phyloP scores from a whole-genome alignment of 2,329 filamentous ascomycete species.

The Tolypocladium tropicale region DNA sequence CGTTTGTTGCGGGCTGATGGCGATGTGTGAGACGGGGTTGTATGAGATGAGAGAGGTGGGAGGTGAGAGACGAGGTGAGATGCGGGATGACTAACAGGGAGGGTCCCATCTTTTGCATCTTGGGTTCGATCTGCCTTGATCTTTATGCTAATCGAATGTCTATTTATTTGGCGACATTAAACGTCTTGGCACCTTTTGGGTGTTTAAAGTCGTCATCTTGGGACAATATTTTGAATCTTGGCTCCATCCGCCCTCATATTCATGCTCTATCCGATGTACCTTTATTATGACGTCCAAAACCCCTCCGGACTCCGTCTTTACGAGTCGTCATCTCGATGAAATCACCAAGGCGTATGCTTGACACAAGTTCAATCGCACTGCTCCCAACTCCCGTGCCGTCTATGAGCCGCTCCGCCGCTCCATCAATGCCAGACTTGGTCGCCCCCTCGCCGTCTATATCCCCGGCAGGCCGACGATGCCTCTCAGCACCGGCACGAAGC shows the following conservation, averaged over 20 bases:
- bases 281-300: too few species aligned
- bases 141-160: too few species aligned
- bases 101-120: not conserved
- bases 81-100: not conserved
- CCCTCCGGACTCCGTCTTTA: too few species aligned
- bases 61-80: not conserved
- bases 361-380: not conserved
- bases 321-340: too few species aligned
- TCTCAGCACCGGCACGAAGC: conserved; percentile 36
- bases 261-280: too few species aligned
- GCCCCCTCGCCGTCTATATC: conserved; percentile 21
- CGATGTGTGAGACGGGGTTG: not conserved
- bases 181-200: too few species aligned
- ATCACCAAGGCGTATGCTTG: not conserved
- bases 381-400: not conserved
- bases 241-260: too few species aligned
- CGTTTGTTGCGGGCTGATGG: not conserved
- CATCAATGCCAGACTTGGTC: not conserved
- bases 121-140: too few species aligned
- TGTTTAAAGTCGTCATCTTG: too few species aligned
- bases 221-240: too few species aligned
- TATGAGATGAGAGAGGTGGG: too few species aligned
- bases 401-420: not conserved
- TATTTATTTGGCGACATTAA: too few species aligned
- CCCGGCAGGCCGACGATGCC: conserved; percentile 39